Evolutionary conservation across 2,329 filamentous ascomycete genomes (phyloP).

Genomic region (Arthroderma sp.): DNA sequence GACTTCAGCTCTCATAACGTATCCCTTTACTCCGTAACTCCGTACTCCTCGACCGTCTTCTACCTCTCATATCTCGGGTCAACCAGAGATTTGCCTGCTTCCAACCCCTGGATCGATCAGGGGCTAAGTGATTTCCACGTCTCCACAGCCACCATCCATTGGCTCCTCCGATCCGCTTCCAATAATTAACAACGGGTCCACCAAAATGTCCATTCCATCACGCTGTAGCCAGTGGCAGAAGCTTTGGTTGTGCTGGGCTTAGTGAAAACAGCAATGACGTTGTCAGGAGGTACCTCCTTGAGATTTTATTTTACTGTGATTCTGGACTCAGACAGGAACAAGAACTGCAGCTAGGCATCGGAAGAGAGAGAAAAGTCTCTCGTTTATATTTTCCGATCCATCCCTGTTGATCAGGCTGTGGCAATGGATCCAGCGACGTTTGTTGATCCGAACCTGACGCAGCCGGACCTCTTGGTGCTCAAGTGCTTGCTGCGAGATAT

Average conservation of each 20-base stretch:
- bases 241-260: too few relatives aligned
- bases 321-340: too few relatives aligned
- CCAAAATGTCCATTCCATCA: not conserved
- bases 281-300: not conserved
- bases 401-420: not conserved
- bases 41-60: not conserved
- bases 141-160: not conserved
- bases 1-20: too few relatives aligned
- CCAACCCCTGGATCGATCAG: not conserved
- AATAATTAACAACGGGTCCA: not conserved
- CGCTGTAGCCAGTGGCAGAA: not conserved
- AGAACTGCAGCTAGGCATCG: too few relatives aligned
- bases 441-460: conserved; percentile 10
- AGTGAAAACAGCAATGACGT: not conserved
- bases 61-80: not conserved
- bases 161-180: not conserved
- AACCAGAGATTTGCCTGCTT: too few relatives aligned
- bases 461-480: conserved; percentile 8
- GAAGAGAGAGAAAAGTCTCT: not conserved
- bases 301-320: not conserved
- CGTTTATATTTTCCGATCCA: not conserved
- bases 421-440: conserved; percentile 3
- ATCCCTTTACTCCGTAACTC: not conserved
- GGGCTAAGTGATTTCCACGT: not conserved
- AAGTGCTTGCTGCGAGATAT: conserved; percentile 8